These are phyloP conservation scores for Arthrinium puccinioides DNA, from an alignment of 2,329 filamentous ascomycete species.

Conservation along the genomic window DNA sequence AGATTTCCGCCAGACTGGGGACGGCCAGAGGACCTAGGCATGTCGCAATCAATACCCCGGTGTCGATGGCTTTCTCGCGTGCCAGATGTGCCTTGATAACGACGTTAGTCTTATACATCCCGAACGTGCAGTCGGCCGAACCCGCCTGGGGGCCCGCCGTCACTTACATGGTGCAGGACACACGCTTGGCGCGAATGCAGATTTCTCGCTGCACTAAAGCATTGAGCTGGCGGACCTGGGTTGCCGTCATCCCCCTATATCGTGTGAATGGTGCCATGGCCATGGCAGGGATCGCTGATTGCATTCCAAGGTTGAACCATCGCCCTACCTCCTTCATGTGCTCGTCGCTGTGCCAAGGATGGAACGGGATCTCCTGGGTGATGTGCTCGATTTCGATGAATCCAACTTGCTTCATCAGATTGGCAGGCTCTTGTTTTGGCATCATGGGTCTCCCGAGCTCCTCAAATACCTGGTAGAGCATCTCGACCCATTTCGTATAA, in stretches of 20 bases:
- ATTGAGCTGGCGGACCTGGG: conserved; percentile 57
- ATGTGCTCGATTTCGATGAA: conserved; percentile 74
- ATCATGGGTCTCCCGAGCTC: conserved; percentile 59
- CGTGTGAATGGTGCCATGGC: conserved; percentile 67
- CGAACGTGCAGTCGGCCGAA: neutral
- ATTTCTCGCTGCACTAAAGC: conserved; percentile 60
- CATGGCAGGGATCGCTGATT: conserved; percentile 65
- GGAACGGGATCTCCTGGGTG: conserved; percentile 63
- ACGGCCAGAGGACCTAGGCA: too few relatives aligned
- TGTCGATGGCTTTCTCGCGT: conserved; percentile 14
- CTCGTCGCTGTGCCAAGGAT: conserved; percentile 61
- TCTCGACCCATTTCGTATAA: conserved; percentile 62
- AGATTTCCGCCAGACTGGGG: too few relatives aligned
- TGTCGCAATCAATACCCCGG: neutral
- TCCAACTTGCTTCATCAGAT: conserved; percentile 59
- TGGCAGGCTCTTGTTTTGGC: conserved; percentile 44
- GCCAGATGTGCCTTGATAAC: conserved; percentile 17
- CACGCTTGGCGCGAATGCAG: conserved; percentile 58
- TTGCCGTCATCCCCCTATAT: conserved; percentile 50
- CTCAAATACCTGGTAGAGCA: conserved; percentile 61
- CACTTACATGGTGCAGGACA: conserved; percentile 72
- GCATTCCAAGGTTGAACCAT: conserved; percentile 79
- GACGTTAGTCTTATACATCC: conserved; percentile 3
- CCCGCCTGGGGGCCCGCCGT: neutral
- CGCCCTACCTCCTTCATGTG: conserved; percentile 62